Evolutionary conservation across 352 stramenopile species (phyloP), one percentile per base, ranked within the genome.

Genomic region (Pythium apleroticum): DNA sequence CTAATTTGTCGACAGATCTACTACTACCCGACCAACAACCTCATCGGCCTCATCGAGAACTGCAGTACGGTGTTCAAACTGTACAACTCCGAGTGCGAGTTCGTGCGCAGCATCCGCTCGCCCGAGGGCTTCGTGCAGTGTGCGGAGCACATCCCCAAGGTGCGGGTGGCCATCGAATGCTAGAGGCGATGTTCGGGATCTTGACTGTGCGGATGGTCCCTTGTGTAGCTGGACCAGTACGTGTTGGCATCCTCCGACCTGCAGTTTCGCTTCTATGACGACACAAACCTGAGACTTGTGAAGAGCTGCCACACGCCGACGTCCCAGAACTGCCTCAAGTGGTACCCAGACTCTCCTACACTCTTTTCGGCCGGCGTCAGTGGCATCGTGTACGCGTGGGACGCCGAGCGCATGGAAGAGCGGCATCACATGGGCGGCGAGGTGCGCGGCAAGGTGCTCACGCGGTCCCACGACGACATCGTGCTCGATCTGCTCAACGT

Each of bases 311-410:
- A 91, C 62, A 95, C 85, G 25, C 86, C 86, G 19, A 90, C 77
- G 19, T 92, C 81, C 3, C 86, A 95, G 65, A 88, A 81, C 61
- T 95, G 86, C 68, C 66, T 96, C 12, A 84, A 85, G 55, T 96
- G 86, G 86, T 90, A 92, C 53, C 72, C 77, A 3, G 74, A 85
- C 61, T 80, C 79, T 12, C 80, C 73, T 7, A 84, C 73, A 24
- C 75, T 96, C 20, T 97, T 93, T 67, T 94, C 86, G 0, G 85
- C 81, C 10, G 82, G 84, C n/a, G 77, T 92, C 15, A 95, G 80
- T 25, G 89, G 89, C 45, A 81, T 91, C 31, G 78, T 96, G 25
- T 91, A 93, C 63, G 86, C 86, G 15, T 97, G 89, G 88, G 87
- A 97, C 35, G 76, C 77, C 45, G 81, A 93, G 35, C 73, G 71